Evolutionary conservation across 371 early-diverging fungal species (phyloP).

Genomic region (Entomophthora muscae): DNA sequence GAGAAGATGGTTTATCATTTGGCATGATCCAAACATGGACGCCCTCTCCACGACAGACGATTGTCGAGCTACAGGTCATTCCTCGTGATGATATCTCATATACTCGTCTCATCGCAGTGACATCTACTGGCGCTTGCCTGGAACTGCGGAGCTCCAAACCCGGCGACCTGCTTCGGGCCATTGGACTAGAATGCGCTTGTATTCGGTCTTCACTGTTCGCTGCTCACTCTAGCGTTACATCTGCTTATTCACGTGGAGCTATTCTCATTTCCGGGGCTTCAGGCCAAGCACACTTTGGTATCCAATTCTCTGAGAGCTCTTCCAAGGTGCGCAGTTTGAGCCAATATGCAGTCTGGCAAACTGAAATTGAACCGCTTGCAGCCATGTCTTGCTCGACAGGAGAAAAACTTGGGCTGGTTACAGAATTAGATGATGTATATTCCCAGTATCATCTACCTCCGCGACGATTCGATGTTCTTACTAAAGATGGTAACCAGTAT

Average conservation of each 20-base stretch:
- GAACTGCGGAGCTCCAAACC: background rate
- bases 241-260: background rate
- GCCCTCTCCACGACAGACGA: background rate
- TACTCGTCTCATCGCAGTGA: background rate
- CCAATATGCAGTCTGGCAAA: background rate
- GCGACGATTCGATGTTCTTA: background rate
- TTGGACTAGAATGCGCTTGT: background rate
- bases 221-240: background rate
- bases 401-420: background rate
- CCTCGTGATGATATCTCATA: background rate
- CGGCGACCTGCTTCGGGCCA: background rate
- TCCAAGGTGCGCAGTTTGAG: background rate
- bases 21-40: background rate
- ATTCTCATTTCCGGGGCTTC: background rate
- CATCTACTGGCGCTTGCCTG: background rate
- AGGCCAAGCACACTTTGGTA: background rate
- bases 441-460: background rate
- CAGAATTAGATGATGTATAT: background rate
- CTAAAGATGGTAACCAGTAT: background rate
- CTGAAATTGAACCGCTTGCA: background rate
- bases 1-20: background rate
- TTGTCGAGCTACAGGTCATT: background rate
- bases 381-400: background rate
- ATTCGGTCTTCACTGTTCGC: background rate
- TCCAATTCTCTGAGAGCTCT: background rate